Percentiles rank a stretch among this genome's conserved stretches.
phyloP scores from a whole-genome alignment of 352 stramenopile genomes.

The Thalassiosira mediterranea region DNA sequence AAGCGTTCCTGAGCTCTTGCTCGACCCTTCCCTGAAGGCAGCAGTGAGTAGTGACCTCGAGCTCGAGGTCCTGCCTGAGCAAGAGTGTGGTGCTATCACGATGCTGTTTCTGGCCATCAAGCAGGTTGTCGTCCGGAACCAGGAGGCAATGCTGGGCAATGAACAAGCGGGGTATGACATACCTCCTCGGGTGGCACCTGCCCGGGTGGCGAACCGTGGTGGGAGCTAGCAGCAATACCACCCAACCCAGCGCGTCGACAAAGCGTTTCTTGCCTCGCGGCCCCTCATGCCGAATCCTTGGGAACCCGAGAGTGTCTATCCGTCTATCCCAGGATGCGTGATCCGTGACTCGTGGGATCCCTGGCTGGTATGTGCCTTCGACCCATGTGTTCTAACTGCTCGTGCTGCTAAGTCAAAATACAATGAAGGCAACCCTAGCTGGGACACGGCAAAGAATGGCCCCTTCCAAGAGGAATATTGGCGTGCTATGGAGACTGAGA shows the following conservation, averaged over 20 bases:
- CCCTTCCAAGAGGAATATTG: conserved; percentile 34
- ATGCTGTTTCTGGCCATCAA: no score
- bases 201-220: no score
- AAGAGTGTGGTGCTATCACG: no score
- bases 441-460: conserved; percentile 52
- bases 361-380: not conserved
- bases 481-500: conserved; percentile 37
- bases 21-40: no score
- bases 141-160: no score
- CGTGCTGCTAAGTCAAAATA: conserved; percentile 25
- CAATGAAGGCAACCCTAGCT: conserved; percentile 51
- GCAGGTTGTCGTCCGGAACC: no score
- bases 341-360: not conserved
- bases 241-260: not conserved
- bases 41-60: no score
- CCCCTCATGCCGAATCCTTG: not conserved
- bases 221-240: not conserved
- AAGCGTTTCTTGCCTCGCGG: not conserved
- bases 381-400: not conserved
- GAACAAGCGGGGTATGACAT: no score
- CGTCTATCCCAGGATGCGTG: not conserved
- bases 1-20: no score
- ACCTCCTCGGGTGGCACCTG: no score
- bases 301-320: not conserved
- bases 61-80: no score